phyloP scores from a whole-genome alignment of 163 green algal species.

The Prototheca wickerhamii region DNA sequence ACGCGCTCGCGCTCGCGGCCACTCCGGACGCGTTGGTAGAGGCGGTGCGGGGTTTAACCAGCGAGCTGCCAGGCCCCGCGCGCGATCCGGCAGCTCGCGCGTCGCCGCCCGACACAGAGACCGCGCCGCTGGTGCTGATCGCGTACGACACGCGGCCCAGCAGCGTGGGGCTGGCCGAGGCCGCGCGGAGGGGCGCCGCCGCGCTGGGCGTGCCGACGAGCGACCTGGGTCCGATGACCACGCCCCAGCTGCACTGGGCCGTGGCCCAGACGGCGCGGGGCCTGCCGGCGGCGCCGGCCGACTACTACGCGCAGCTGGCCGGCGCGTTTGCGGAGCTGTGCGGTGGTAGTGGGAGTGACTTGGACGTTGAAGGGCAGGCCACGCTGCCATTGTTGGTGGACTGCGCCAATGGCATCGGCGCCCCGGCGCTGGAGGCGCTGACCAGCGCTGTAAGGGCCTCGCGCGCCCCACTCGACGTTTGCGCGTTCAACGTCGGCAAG shows the following conservation, averaged over 20 bases:
- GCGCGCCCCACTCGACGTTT: constrained; percentile 51
- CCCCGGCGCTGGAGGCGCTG: constrained; percentile 48
- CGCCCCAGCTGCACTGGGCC: constrained; percentile 84
- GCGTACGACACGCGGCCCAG: constrained; percentile 81
- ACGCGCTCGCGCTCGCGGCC: neutral
- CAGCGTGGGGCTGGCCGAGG: constrained; percentile 48
- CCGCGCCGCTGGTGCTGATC: constrained; percentile 55
- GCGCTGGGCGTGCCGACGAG: constrained; percentile 33
- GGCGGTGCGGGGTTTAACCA: neutral
- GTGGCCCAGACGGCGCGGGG: constrained; percentile 34
- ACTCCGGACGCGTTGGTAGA: neutral
- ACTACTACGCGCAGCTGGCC: constrained; percentile 35
- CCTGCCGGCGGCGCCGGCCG: constrained; percentile 8
- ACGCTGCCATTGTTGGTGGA: constrained; percentile 85
- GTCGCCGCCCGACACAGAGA: neutral
- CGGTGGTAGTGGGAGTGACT: neutral
- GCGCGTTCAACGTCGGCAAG: constrained; percentile 46
- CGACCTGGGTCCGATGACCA: constrained; percentile 66
- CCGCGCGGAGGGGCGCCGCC: constrained; percentile 52
- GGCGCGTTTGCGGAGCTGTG: constrained; percentile 32
- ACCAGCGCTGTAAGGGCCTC: constrained; percentile 9
- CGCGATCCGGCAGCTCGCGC: neutral
- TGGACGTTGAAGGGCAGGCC: constrained; percentile 7
- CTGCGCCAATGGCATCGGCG: constrained; percentile 91
- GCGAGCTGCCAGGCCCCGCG: neutral